These are phyloP conservation scores for Rhodotorula graminis DNA, from an alignment of 768 basidiomycete genomes.

Conservation along the genomic window DNA sequence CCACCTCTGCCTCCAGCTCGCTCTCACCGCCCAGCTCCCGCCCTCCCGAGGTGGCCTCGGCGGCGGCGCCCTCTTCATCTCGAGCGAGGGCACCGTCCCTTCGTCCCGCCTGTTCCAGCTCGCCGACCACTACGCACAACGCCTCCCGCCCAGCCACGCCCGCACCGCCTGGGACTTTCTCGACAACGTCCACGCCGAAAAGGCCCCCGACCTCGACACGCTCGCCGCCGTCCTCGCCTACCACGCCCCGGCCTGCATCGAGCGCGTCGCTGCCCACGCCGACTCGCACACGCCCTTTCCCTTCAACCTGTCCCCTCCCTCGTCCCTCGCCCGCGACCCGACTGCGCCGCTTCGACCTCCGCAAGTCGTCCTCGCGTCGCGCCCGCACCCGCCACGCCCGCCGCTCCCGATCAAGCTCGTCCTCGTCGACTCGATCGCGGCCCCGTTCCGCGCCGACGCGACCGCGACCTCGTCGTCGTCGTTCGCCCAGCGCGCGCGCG, in stretches of 20 bases:
- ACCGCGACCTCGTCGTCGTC: constrained; percentile 49
- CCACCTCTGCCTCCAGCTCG: constrained; percentile 78
- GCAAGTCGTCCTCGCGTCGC: constrained; percentile 49
- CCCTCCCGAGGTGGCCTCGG: constrained; percentile 55
- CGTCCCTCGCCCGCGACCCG: constrained; percentile 54
- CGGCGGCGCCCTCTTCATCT: constrained; percentile 72
- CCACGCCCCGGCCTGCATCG: constrained; percentile 46
- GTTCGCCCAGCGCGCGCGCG: constrained; percentile 67
- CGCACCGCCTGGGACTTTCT: constrained; percentile 34
- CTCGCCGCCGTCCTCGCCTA: constrained; percentile 49
- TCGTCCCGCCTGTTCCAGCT: constrained; percentile 56
- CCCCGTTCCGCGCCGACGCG: constrained; percentile 67
- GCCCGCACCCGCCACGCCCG: constrained; percentile 58
- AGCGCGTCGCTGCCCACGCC: constrained; percentile 24
- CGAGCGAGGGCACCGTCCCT: constrained; percentile 64
- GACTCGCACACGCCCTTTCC: constrained; percentile 51
- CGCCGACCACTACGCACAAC: constrained; percentile 33
- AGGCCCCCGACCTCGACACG: constrained; percentile 48
- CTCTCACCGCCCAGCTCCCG: constrained; percentile 71
- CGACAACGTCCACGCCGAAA: constrained; percentile 57
- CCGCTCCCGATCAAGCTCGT: constrained; percentile 67
- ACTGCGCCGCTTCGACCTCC: constrained; percentile 50
- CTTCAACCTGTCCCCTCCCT: neutral
- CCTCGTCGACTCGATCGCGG: constrained; percentile 80
- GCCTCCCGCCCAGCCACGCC: constrained; percentile 37